These are phyloP conservation scores for Pseudopyrenochaeta lycopersici DNA, from an alignment of 2,329 filamentous ascomycete genomes.

Conservation along the genomic window DNA sequence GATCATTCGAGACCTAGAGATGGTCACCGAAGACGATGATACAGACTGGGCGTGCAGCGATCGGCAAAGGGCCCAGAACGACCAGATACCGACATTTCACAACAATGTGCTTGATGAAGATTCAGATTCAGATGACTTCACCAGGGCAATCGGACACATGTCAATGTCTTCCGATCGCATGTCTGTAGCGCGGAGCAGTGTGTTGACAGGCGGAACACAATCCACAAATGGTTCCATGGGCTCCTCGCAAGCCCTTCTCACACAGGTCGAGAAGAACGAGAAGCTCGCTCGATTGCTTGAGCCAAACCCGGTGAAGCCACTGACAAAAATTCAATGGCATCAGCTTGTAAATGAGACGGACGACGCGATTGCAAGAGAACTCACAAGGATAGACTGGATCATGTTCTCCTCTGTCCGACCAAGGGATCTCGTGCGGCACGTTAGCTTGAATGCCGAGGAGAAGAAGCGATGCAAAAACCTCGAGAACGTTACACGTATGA, in stretches of 20 bases:
- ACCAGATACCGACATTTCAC: constrained; percentile 54
- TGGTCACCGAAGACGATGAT: constrained; percentile 86
- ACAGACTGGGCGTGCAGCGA: constrained; percentile 91
- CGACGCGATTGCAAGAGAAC: constrained; percentile 86
- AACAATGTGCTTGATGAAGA: constrained; percentile 52
- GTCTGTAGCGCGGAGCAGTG: constrained; percentile 41
- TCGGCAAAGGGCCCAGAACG: constrained; percentile 61
- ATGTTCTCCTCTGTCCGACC: constrained; percentile 96
- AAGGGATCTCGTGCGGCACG: constrained; percentile 90
- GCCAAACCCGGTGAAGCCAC: constrained; percentile 71
- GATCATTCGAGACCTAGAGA: constrained; percentile 80
- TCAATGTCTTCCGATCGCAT: constrained; percentile 38
- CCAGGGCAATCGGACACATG: constrained; percentile 40
- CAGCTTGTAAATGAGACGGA: constrained; percentile 87
- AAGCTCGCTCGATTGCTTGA: constrained; percentile 77
- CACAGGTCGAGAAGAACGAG: constrained; percentile 81
- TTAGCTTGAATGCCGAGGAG: constrained; percentile 75
- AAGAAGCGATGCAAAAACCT: constrained; percentile 80
- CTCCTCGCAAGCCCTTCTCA: constrained; percentile 62
- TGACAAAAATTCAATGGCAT: constrained; percentile 89
- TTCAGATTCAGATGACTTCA: constrained; percentile 46
- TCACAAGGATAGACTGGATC: constrained; percentile 96
- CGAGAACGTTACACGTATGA: constrained; percentile 92
- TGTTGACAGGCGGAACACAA: constrained; percentile 31
- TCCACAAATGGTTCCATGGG: constrained; percentile 37